These are phyloP conservation scores for Aureobasidium sp. DNA, from an alignment of 2,329 filamentous ascomycete genomes.

Conservation along the genomic window DNA sequence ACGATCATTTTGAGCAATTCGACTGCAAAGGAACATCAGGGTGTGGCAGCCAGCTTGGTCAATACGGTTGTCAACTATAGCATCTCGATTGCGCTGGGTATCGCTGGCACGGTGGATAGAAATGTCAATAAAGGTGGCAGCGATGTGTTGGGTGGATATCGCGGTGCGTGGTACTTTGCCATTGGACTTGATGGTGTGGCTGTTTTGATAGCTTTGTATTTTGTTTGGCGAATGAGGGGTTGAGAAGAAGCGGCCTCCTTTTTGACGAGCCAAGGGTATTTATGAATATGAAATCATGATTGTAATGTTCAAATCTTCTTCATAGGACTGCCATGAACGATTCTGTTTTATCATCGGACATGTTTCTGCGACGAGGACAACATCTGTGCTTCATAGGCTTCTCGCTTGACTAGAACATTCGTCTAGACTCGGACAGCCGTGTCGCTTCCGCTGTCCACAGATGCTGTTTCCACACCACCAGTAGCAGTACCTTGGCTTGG, in stretches of 20 bases:
- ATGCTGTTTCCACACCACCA: background rate
- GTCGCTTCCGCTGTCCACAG: background rate
- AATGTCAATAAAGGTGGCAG: slow-evolving; percentile 23
- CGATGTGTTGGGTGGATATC: background rate
- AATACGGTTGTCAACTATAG: slow-evolving; percentile 63
- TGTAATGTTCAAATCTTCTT: too few species aligned
- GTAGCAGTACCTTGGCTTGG: background rate
- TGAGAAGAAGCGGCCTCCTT: background rate
- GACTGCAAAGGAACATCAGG: slow-evolving; percentile 41
- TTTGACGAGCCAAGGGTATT: too few species aligned
- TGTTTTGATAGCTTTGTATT: background rate
- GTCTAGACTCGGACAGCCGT: background rate
- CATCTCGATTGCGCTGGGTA: slow-evolving; percentile 58
- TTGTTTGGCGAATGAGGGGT: background rate
- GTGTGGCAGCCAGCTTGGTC: slow-evolving; percentile 50
- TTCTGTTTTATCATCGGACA: too few species aligned
- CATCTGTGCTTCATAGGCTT: too few species aligned
- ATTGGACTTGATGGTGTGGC: background rate
- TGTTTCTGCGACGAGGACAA: too few species aligned
- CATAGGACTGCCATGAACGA: too few species aligned
- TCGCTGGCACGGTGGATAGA: slow-evolving; percentile 57
- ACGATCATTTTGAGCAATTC: slow-evolving; percentile 54
- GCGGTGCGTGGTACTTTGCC: background rate
- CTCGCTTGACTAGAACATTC: too few species aligned
- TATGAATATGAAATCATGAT: too few species aligned